Evolutionary conservation across 257 asterid species (phyloP), one percentile per base, ranked within the genome.

Genomic region (Echium plantagineum): DNA sequence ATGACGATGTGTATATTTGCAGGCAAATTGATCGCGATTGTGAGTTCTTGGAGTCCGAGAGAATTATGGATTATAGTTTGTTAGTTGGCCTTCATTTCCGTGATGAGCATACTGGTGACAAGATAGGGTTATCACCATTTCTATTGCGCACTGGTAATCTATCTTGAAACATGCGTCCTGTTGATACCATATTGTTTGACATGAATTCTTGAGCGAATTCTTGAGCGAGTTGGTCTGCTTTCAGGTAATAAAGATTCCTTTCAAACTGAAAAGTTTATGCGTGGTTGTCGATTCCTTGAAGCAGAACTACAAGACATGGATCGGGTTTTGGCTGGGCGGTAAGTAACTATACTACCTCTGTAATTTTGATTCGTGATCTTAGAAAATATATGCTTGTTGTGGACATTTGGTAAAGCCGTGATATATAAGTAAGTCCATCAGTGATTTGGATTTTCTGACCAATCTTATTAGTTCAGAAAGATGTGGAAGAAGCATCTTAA

Each of bases 241-340:
- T 68, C 93, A 87, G 96, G 94, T 38, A 79, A 76, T 70, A 78
- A 62, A 24, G 96, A 88, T 63, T 83, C 98, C 0, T 91, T 65
- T 67, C 87, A 79, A 67, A 84, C 72, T 46, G 98, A 91, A 30
- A 91, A 91, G 78, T 85, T 82, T 69, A 91, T 83, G 95, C 95
- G 96, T 9, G 95, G 95, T 48, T 81, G 89, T 74, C 91, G 98
- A 58, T 88, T 91, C 71, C 95, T 91, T 7, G 96, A 91, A 80
- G 98, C 98, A 2, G 98, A 91, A 72, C 74, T 91, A 49, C 98
- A 91, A 76, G 93, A 88, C 66, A 85, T 76, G 95, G 96, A 91
- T 68, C 85, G 94, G 49, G 60, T 91, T 62, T 71, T 72, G 68
- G 78, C 95, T 65, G 96, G 96, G 72, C 74, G 87, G 98, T 91